Base-by-base conservation (phyloP, 257 asterid species). In the Gentiana straminea region DNA sequence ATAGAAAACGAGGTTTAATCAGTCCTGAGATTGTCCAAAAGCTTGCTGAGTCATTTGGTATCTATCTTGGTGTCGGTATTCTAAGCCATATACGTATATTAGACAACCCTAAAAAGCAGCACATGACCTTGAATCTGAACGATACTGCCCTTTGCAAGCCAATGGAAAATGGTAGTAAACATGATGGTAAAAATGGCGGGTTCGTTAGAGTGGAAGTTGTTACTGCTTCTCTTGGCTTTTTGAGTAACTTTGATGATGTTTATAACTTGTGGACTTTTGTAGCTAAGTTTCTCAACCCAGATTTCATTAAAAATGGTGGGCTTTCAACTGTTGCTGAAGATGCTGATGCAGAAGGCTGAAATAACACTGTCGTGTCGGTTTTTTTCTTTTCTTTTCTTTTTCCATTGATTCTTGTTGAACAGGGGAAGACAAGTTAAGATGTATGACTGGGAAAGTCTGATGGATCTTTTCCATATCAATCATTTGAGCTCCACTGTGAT, bases 241-340 rank as follows among this genome's bases (percentile, higher is more conserved):
- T 92, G 73, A 78, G 88, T 8, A 84, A 92, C 72, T 92, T 92
- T 49, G 95, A 82, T 24, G 99, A 92, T 64, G 99, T 88, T n/a
- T 92, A 83, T 35, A 89, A 88, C 69, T 69, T 92, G 79, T 92
- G 97, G 99, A 94, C 89, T 9, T 92, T 92, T 44, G 94, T 89
- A 65, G 97, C 95, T 1, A 88, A 77, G 55, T 92, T 92, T 80
- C 91, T 92, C 35, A 86, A 89, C 50, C 97, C 97, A 0, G 65
- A 72, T 3, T 88, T 88, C 56, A 86, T 78, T 67, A 86, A 77
- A 70, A 94, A 83, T 68, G 91, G 91, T 24, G 77, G 60, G 39
- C 86, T 88, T 55, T 81, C 91, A 3, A 61, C 97, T 1, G 97
- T 85, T 48, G 74, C 67, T 12, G 95, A 92, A 77, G 95, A 85